Percentiles rank a stretch among this genome's conserved stretches.
phyloP scores from a whole-genome alignment of 1,284 basidiomycete genomes.

The Boletus chippewaensis region DNA sequence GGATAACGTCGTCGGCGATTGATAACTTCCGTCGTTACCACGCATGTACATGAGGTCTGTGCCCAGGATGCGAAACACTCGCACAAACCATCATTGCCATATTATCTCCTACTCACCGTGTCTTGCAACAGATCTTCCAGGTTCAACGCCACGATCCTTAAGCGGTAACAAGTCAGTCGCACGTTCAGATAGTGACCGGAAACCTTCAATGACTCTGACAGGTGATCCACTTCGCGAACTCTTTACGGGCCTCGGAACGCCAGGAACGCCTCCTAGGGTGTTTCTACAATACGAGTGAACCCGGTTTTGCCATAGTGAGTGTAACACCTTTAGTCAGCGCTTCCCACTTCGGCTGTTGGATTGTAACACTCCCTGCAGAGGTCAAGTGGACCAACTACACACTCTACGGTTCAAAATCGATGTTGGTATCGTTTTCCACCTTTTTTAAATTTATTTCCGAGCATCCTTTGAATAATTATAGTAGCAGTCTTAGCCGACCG shows the following conservation, averaged over 20 bases:
- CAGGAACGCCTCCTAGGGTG: neutral
- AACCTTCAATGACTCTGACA: neutral
- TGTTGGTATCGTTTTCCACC: slow-evolving; percentile 8
- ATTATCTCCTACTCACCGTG: neutral
- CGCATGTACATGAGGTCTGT: slow-evolving; percentile 1
- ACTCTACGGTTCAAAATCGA: neutral
- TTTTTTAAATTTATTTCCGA: neutral
- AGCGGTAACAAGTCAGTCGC: slow-evolving; percentile 10
- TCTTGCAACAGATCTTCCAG: neutral
- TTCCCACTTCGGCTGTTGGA: neutral
- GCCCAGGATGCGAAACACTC: neutral
- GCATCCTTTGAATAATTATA: slow-evolving; percentile 1
- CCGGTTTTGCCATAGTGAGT: slow-evolving; percentile 11
- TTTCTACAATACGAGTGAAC: neutral
- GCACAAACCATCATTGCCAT: neutral
- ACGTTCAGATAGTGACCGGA: neutral
- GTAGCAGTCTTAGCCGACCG: neutral
- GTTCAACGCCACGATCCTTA: neutral
- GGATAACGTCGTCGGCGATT: slow-evolving; percentile 19
- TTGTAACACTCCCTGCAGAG: neutral
- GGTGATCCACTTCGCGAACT: neutral
- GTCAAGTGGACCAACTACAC: neutral
- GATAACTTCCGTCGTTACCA: slow-evolving; percentile 19
- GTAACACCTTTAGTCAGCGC: neutral
- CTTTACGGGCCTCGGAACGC: neutral